phyloP scores from a whole-genome alignment of 768 basidiomycete genomes.

The Sporobolomyces pararoseus region DNA sequence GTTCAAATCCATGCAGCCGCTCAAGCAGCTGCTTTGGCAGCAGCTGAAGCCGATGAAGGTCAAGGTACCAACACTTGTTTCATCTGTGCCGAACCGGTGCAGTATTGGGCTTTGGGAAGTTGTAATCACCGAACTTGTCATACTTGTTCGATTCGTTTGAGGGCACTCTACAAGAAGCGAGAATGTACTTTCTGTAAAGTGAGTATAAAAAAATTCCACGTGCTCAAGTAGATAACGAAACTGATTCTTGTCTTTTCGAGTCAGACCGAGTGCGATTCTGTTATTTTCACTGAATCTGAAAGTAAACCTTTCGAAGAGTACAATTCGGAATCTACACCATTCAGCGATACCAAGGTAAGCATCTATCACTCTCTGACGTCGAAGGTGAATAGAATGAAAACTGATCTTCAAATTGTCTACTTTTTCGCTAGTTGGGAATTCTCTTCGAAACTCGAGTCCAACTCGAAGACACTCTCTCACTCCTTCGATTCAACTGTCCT shows the following conservation, averaged over 20 bases:
- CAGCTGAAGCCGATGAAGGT: conserved; percentile 35
- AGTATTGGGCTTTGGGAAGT: conserved; percentile 78
- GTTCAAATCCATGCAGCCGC: conserved; percentile 23
- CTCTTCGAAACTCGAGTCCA: conserved; percentile 84
- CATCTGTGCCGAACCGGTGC: conserved; percentile 92
- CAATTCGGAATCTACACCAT: conserved; percentile 36
- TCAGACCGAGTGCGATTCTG: conserved; percentile 35
- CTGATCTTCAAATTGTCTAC: too few species aligned
- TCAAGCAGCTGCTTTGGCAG: conserved; percentile 18
- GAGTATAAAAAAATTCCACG: conserved; percentile 44
- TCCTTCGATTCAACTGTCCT: conserved; percentile 93
- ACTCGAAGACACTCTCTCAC: conserved; percentile 88
- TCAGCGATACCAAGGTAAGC: conserved; percentile 39
- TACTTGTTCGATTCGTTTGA: conserved; percentile 78
- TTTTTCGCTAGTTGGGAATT: conserved; percentile 58
- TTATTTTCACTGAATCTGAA: conserved; percentile 33
- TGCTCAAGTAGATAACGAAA: not conserved
- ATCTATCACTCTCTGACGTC: not conserved
- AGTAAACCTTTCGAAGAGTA: conserved; percentile 31
- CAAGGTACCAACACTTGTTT: conserved; percentile 57
- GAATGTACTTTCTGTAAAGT: conserved; percentile 98
- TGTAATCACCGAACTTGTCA: conserved; percentile 96
- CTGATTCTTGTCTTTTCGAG: not conserved
- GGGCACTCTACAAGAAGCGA: conserved; percentile 86
- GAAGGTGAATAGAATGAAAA: too few species aligned